Base-by-base conservation (phyloP, 2,329 filamentous ascomycete species). In the Gnomoniopsis smithogilvyi region DNA sequence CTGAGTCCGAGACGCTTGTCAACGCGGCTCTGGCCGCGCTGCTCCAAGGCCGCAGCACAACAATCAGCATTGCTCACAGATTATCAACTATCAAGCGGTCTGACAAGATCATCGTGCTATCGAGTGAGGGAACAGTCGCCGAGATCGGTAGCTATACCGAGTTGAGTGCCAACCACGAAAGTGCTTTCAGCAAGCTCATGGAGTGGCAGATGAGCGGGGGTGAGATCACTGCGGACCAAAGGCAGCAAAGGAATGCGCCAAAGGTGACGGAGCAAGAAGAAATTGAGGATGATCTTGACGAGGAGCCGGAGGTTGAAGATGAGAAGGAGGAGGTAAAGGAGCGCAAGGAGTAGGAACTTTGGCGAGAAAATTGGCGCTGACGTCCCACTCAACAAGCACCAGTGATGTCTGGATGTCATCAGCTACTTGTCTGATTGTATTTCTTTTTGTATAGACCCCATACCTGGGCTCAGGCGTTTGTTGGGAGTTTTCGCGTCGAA, bases 191-290 rank as follows among this genome's bases (percentile, higher is more conserved):
- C 67, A 95, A 90, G 75, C 80, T 99, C 55, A 99, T 99, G 95
- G 94, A 98, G 74, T 98, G 93, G 93, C 95, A 99, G 76, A 90
- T 98, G 85, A 95, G 84, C 67, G 94, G 93, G 14, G 89, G 90
- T 10, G 92, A 96, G 58, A 30, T 49, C 3, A 46, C 47, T 33
- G 46, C 24, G 7, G 46, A 36, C 7, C 46, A 49, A 26, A 43
- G 52, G 14, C 41, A 52, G n/a, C 34, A 19, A 43, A 54, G 52
- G 19, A 21, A 15, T n/a, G 7, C 21, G 14, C 47, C 54, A 2
- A 22, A 51, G 41, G 47, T 56, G 33, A 56, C 54, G 2, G 46
- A 56, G 22, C 30, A 26, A 8, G 54, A 56, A 34, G 54, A 56
- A 34, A 56, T 56, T 12, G 54, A 51, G 34, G 54, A 56, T 6